Conservation (phyloP, 805 yeast genomes). For the Candida nemodendra region DNA sequence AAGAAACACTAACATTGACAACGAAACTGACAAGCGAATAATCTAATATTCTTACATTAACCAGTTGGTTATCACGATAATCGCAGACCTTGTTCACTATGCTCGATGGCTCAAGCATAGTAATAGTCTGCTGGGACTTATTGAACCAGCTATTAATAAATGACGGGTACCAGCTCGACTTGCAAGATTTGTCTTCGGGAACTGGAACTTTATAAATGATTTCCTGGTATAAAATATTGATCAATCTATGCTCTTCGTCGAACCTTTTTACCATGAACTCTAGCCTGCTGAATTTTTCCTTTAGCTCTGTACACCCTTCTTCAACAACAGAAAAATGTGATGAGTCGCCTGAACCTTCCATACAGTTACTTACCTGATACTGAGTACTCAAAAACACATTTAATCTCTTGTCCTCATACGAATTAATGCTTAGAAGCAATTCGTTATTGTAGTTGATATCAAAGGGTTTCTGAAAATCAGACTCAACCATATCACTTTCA, state of each 20-base stretch:
- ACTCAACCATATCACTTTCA: too few species aligned
- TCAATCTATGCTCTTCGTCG: slow-evolving; percentile 6
- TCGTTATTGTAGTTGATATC: slow-evolving; percentile 5
- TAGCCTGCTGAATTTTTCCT: slow-evolving; percentile 8
- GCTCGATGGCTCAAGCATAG: slow-evolving; percentile 9
- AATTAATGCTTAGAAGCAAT: slow-evolving; percentile 11
- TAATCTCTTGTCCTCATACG: slow-evolving; percentile 13
- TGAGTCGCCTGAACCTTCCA: not conserved
- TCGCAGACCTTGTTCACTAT: slow-evolving; percentile 17
- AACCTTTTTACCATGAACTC: slow-evolving; percentile 21
- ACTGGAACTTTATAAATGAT: slow-evolving; percentile 14
- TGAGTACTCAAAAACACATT: slow-evolving; percentile 16
- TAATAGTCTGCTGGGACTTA: not conserved
- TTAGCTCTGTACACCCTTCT: too few species aligned
- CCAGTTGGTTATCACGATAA: slow-evolving; percentile 14
- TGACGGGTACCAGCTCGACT: not conserved
- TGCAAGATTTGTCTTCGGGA: not conserved
- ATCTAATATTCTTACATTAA: slow-evolving; percentile 16
- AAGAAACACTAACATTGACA: slow-evolving; percentile 5
- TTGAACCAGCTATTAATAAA: slow-evolving; percentile 3
- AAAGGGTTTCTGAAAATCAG: too few species aligned
- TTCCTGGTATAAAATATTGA: slow-evolving; percentile 20
- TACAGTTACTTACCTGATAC: not conserved
- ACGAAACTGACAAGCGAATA: slow-evolving; percentile 11
- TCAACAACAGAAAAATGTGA: too few species aligned